Evolutionary conservation across 2,329 filamentous ascomycete species (phyloP).

Genomic region (Salinomyces thailandicus): DNA sequence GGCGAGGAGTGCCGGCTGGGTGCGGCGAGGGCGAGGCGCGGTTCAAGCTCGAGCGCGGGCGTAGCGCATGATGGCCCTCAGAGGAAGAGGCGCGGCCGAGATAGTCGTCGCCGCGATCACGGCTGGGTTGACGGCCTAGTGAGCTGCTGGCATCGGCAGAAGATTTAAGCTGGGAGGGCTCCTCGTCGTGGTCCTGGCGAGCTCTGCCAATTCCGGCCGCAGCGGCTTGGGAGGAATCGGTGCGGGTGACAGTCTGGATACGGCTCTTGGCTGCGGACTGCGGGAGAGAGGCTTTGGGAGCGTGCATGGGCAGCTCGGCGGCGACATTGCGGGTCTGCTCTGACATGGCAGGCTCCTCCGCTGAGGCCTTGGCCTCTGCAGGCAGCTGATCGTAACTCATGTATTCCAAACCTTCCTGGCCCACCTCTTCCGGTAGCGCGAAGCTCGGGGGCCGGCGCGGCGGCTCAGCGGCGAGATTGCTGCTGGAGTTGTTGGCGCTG

Average conservation of each 20-base stretch:
- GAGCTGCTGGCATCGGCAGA: constrained; percentile 13
- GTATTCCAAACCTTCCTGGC: constrained; percentile 86
- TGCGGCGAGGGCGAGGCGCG: constrained; percentile 37
- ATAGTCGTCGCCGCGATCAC: constrained; percentile 5
- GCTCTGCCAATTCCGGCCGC: constrained; percentile 69
- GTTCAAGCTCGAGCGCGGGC: constrained; percentile 50
- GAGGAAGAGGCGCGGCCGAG: constrained; percentile 25
- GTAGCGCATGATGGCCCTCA: constrained; percentile 45
- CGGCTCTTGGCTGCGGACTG: constrained; percentile 70
- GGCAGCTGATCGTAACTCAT: constrained; percentile 45
- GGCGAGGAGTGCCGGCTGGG: constrained; percentile 38
- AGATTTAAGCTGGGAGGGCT: too few species aligned
- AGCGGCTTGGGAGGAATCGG: constrained; percentile 77
- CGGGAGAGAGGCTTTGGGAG: constrained; percentile 78
- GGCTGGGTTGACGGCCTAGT: constrained; percentile 19
- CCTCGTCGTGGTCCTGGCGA: constrained; percentile 41
- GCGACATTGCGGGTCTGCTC: constrained; percentile 56
- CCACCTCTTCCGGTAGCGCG: constrained; percentile 60
- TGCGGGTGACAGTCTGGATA: constrained; percentile 75
- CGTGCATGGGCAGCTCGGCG: constrained; percentile 74
- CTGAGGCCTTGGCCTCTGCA: constrained; percentile 23
- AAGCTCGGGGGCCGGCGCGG: constrained; percentile 62
- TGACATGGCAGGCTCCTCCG: constrained; percentile 14
- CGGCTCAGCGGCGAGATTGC: constrained; percentile 28
- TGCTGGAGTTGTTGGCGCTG: constrained; percentile 17